Base-by-base conservation (phyloP, 805 yeast genomes). In the Debaryomyces tyrocola region DNA sequence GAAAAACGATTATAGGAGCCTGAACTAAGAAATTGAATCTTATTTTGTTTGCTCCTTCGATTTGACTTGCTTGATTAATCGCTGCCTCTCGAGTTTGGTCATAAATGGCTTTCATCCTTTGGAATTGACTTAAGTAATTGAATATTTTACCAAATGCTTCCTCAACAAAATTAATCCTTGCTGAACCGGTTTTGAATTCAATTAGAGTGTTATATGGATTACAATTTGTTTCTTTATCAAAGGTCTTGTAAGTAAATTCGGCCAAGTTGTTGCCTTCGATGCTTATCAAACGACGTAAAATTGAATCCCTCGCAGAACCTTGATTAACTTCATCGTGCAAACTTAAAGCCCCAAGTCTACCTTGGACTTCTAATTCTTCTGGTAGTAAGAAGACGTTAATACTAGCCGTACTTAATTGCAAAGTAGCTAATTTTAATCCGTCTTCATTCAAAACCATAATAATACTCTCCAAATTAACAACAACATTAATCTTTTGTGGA, bases 31-130 rank as follows among this genome's bases (percentile, higher is more conserved):
- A 66, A 55, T 91, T 87, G 59, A 91, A 78, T 52, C 83, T 82
- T 66, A 90, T 82, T 52, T 75, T 78, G 40, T 70, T 77, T 0
- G 87, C 80, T 46, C 69, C 73, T 43, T 80, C 80, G 37, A 84
- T 73, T 51, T 82, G 83, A 37, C 73, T 81, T 0, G 94, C 94
- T 62, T 88, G 96, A 54, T 85, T 80, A 54, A 90, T 79, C 0
- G 98, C 96, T 9, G 90, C 88, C 57, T 85, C 89, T 47, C 98
- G 78, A 0, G 98, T 96, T 17, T 79, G 72, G 58, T 94, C 99
- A 63, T 87, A 95, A n/a, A 91, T 74, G 4, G 79, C 80, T 64
- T 94, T 94, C 96, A 92, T 89, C 54, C 79, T 79, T 48, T 82
- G 85, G 58, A 95, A 87, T 54, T 85, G 86, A 52, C 80, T 80